A percentile compares a stretch with the other conserved stretches of the same genome.
phyloP scores from a whole-genome alignment of 306 rosid genomes.

The Alnus glutinosa region DNA sequence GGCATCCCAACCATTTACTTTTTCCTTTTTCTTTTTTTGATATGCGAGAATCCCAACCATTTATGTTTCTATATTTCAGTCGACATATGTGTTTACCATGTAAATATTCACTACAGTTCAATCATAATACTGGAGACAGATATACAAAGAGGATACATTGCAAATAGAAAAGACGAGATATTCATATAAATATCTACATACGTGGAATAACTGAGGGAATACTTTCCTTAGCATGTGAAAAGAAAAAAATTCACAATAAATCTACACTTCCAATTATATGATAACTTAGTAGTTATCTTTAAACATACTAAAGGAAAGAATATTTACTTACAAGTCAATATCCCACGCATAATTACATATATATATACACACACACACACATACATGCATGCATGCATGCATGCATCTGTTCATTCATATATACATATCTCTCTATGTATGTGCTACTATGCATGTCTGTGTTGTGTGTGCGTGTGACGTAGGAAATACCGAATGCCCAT shows the following conservation, averaged over 20 bases:
- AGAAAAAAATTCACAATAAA: neutral
- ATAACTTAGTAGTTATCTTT: neutral
- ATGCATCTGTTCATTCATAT: neutral
- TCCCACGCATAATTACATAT: neutral
- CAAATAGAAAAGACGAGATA: neutral
- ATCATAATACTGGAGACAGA: neutral
- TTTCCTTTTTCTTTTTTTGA: neutral
- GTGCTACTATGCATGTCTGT: neutral
- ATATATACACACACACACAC: neutral
- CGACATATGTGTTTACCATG: neutral
- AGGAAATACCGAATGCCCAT: constrained; percentile 8
- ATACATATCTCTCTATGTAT: neutral
- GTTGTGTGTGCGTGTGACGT: neutral
- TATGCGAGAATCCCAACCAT: neutral
- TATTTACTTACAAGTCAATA: neutral
- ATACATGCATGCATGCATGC: neutral
- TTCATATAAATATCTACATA: neutral
- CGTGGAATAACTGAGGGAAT: neutral
- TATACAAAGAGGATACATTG: neutral
- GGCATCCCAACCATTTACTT: neutral
- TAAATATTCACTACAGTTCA: neutral
- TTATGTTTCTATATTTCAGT: neutral
- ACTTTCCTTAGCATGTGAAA: neutral
- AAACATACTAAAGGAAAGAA: neutral
- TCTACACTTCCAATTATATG: neutral